Evolutionary conservation across 1,284 basidiomycete species (phyloP), one percentile per base, ranked within the genome.

Genomic region (Mycosarcoma maydis): DNA sequence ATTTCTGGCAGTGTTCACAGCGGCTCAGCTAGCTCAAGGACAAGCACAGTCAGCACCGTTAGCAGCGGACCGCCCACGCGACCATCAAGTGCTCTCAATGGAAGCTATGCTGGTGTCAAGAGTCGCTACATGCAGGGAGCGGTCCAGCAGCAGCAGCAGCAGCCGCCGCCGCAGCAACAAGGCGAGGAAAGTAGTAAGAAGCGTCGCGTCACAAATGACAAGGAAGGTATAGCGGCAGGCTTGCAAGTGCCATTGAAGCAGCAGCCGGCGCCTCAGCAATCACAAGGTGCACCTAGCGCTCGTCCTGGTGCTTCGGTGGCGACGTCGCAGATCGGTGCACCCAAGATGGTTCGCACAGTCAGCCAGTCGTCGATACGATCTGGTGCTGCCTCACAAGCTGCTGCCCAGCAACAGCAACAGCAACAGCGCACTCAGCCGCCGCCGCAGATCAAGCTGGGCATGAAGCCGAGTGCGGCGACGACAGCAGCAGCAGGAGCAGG

Each of bases 21-120:
- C 16, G 42, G 45, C 9, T 27, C 50, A 16, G 30, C 16, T 6
- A 61, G 58, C 45, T 57, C 58, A 17, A 38, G 66, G 16, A 59
- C 55, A 24, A 69, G 66, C 43, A 37, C 59, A 2, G 59, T 69
- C 40, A 69, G 66, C 47, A 59, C 37, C 20, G 43, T 57, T 29
- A 69, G 66, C 44, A 61, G 57, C 38, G 65, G 65, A 16, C 52
- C 60, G 16, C 60, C 67, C 6, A 53, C 60, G 4, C 56, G 61
- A 4, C 67, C 60, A 2, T 47, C 60, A 3, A 70, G 61, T 38
- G 60, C 67, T 5, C 52, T 64, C 41, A 70, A 64, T 46, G 60
- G 67, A 22, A 64, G 55, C 56, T 64, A 65, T 23, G 56, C 67
- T 30, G 61, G 67, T n/a, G 60, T 69, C 56, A 70, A 65, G 56